These are phyloP conservation scores for Phytophthora macrochlamydospora DNA, from an alignment of 352 stramenopile genomes.

Conservation along the genomic window DNA sequence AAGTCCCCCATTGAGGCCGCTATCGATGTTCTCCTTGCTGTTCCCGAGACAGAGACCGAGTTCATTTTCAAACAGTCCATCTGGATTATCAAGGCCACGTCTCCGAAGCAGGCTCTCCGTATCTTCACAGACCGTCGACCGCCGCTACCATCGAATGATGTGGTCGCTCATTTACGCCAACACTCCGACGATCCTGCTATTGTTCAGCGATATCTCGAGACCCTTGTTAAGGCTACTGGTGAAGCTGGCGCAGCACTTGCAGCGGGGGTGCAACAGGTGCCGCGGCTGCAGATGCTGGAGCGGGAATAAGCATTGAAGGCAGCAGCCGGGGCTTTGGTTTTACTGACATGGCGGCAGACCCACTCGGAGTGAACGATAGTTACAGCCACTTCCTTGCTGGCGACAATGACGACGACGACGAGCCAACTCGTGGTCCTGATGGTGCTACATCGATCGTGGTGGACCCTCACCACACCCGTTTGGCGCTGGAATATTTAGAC, in stretches of 20 bases:
- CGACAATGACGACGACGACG: slow-evolving; percentile 65
- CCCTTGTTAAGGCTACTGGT: slow-evolving; percentile 64
- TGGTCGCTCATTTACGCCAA: slow-evolving; percentile 77
- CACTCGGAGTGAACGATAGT: slow-evolving; percentile 74
- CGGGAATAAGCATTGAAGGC: slow-evolving; percentile 17
- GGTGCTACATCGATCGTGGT: slow-evolving; percentile 38
- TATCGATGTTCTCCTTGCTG: slow-evolving; percentile 86
- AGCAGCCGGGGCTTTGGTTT: slow-evolving; percentile 32
- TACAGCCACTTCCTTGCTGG: slow-evolving; percentile 83
- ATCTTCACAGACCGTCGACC: slow-evolving; percentile 84
- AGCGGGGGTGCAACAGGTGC: slow-evolving; percentile 7
- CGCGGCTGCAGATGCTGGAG: slow-evolving; percentile 5
- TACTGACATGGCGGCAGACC: slow-evolving; percentile 24
- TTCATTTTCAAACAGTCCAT: slow-evolving; percentile 90
- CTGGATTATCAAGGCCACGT: slow-evolving; percentile 83
- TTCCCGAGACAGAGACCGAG: slow-evolving; percentile 76
- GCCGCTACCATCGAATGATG: slow-evolving; percentile 75
- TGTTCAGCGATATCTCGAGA: slow-evolving; percentile 85
- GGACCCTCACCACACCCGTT: slow-evolving; percentile 81
- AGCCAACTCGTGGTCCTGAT: slow-evolving; percentile 28
- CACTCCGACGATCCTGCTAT: slow-evolving; percentile 76
- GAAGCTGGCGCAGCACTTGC: slow-evolving; percentile 23
- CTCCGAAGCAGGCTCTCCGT: slow-evolving; percentile 76
- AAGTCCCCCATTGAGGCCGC: slow-evolving; percentile 89
- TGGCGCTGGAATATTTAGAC: slow-evolving; percentile 88